Evolutionary conservation across 331 rosid genomes (phyloP), one percentile per base, ranked within the genome.

Genomic region (Pyrus hybrid): DNA sequence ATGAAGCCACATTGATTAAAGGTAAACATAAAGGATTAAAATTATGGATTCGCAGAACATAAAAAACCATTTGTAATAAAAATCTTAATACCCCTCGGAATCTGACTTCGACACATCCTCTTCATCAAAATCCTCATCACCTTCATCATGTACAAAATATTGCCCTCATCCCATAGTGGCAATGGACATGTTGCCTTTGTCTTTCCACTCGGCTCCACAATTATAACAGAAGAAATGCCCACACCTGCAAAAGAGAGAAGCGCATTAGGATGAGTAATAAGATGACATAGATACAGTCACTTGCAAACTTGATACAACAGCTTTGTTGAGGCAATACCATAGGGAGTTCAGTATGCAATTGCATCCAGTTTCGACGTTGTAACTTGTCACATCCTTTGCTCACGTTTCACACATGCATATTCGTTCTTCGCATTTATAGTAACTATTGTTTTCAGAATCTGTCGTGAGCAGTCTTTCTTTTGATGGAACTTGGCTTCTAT

Each of bases 201-300:
- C 66, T 76, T 84, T 83, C 93, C 93, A 90, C 83, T 76, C 88
- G 67, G 92, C 87, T 67, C 92, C 96, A 79, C 96, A 90, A 26
- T 81, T 78, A 37, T 90, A 92, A 81, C 97, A 92, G 70, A 92
- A 92, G 74, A 88, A 91, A 23, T 63, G 70, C 28, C 89, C 90
- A 21, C 97, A 92, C 80, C 97, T 92, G 81, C 70, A 82, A 74
- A 61, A 79, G 66, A 43, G 77, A n/a, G 4, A 68, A 60, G 60
- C 30, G 11, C 51, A 45, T 58, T 4, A 21, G 70, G 53, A 49
- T 20, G 23, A 21, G 29, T 8, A 37, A 10, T 25, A 63, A 70
- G n/a, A 29, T 43, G 13, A 8, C 64, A 30, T 21, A 56, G 2
- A 71, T 37, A 9, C 4, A 37, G 45, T 9, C 45, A 37, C 13